These are phyloP conservation scores for Isoetes taiwanensis DNA, from an alignment of 75 land plant genomes.

Conservation along the genomic window DNA sequence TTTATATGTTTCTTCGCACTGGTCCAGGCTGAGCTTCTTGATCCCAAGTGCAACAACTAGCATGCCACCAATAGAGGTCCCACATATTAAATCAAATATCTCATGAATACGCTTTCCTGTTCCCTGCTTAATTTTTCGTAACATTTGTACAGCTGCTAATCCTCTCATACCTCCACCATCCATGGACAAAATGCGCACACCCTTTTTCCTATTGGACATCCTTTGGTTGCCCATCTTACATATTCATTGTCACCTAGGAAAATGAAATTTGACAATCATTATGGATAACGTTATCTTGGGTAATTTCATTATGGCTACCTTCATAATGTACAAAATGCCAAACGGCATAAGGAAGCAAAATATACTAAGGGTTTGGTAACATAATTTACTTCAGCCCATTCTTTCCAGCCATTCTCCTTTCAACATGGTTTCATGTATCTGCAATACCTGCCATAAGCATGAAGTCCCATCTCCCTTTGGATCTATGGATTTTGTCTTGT, in stretches of 20 bases:
- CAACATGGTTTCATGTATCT: no score
- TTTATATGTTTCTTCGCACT: conserved; percentile 1
- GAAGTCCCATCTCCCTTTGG: no score
- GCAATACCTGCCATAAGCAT: no score
- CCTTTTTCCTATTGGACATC: not conserved
- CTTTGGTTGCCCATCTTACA: conserved; percentile 2
- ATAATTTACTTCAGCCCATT: no score
- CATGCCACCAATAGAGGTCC: not conserved
- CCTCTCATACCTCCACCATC: conserved; percentile 5
- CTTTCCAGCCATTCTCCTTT: no score
- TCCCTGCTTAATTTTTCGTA: conserved; percentile 2
- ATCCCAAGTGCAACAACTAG: not conserved
- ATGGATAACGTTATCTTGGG: no score
- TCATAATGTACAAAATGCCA: no score
- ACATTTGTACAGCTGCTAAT: conserved; percentile 1
- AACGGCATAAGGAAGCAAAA: no score
- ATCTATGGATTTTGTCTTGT: no score
- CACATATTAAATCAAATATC: conserved; percentile 8
- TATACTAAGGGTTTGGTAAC: no score
- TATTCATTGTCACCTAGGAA: conserved; percentile 1
- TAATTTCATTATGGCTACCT: no score
- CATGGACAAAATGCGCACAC: conserved; percentile 3
- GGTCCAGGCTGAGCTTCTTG: not conserved
- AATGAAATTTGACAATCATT: no score
- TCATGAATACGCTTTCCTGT: conserved; percentile 6